Conservation (phyloP, 208 protist species). For the Tritrichomonas musculus region DNA sequence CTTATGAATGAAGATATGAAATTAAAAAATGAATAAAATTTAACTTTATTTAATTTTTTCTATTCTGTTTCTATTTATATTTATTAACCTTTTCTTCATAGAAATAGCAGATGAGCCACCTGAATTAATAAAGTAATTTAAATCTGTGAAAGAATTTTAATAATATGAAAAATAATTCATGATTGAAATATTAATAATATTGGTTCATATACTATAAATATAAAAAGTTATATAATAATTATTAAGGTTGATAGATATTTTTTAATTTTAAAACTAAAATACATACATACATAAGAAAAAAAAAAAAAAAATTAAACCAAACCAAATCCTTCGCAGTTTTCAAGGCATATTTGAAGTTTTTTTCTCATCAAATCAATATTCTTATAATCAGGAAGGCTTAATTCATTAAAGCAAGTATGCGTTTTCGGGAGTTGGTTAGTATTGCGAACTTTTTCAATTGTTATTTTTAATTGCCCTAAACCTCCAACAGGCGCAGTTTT, state of each 20-base stretch:
- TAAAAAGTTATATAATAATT: too few species aligned
- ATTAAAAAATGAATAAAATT: too few species aligned
- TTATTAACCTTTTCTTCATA: background rate
- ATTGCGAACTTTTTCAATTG: slow-evolving; percentile 42
- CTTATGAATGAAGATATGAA: too few species aligned
- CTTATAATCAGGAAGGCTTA: slow-evolving; percentile 68
- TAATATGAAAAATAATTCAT: too few species aligned
- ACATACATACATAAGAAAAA: background rate
- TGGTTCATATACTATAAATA: too few species aligned
- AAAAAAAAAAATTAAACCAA: slow-evolving; percentile 38
- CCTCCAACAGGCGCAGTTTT: slow-evolving; percentile 23
- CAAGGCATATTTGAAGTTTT: slow-evolving; percentile 47
- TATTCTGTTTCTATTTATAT: too few species aligned
- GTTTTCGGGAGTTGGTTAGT: slow-evolving; percentile 59
- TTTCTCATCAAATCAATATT: slow-evolving; percentile 57
- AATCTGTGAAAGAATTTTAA: background rate
- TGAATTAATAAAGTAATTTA: background rate
- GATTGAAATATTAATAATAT: too few species aligned
- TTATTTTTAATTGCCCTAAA: background rate
- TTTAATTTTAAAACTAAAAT: background rate
- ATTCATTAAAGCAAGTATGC: slow-evolving; percentile 74
- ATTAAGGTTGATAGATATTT: background rate
- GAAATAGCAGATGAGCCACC: background rate
- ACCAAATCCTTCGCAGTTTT: slow-evolving; percentile 49
- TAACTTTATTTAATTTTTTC: too few species aligned